Evolutionary conservation across 371 early-diverging fungal species (phyloP), one percentile per base, ranked within the genome.

Genomic region (Batkoa obscura): DNA sequence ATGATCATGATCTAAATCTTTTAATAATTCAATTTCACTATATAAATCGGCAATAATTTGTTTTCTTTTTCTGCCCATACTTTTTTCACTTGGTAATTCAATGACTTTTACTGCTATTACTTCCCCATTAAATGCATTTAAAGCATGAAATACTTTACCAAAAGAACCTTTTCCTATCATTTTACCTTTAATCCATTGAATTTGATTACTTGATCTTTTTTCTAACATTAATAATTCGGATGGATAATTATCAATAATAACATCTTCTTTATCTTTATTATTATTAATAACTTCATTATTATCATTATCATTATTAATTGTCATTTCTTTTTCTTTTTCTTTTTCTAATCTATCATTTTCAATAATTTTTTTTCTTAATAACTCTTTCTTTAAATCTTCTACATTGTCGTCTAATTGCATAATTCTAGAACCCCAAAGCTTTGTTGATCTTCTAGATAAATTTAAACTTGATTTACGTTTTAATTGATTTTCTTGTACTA

Each of bases 91-190:
- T 0, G 82, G 83, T 36, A 82, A 60, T 53, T 77, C 78, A 15
- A 96, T 91, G 59, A 88, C 88, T 68, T 99, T 99, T 15, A 96
- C 89, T 0, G 98, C 99, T 66, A 97, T 84, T 58, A 91, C 73
- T 55, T 90, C 89, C n/a, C 86, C 81, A 0, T 81, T 84, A 1
- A 72, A 79, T n/a, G 78, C 64, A 63, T 89, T 86, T 52, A 87
- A 71, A 0, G 85, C 95, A 60, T 80, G 76, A 60, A 81, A 90
- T 23, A 99, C 99, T 49, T 82, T 78, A 0, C 96, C 97, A 64
- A 90, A 98, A 3, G 91, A 87, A 0, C 99, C 99, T 62, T 87
- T 81, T 12, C 98, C 98, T 60, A 98, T 92, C 60, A 88, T 63
- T 60, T 74, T 72, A 50, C 94, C 94, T 56, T 79, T 81, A 49